A percentile compares a stretch with the other conserved stretches of the same genome.
Conservation (phyloP, 768 basidiomycete species). For the Albatrellus ellisii region DNA sequence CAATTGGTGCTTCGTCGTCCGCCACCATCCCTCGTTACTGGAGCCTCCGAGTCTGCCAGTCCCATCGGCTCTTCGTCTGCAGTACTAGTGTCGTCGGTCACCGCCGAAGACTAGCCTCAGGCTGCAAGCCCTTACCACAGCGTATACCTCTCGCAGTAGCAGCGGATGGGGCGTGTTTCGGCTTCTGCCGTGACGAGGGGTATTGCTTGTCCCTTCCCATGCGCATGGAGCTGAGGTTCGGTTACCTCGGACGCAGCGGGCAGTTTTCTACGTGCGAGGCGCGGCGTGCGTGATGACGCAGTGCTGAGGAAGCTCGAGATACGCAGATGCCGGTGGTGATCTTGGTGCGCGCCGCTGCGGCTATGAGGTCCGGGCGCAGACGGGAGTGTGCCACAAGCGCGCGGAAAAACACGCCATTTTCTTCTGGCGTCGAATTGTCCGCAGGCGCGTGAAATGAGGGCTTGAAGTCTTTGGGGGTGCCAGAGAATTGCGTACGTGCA, state of each 20-base stretch:
- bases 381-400: constrained; percentile 54
- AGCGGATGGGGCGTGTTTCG: too few species aligned
- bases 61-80: too few species aligned
- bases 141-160: too few species aligned
- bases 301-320: constrained; percentile 38
- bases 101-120: too few species aligned
- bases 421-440: constrained; percentile 50
- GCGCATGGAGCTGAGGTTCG: background rate
- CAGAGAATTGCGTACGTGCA: constrained; percentile 6
- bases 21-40: too few species aligned
- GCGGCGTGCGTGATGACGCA: background rate
- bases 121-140: too few species aligned
- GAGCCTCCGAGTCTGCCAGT: too few species aligned
- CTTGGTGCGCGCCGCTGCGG: constrained; percentile 52
- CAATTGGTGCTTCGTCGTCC: too few species aligned
- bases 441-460: constrained; percentile 18
- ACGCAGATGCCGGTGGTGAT: constrained; percentile 53
- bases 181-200: background rate
- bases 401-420: constrained; percentile 63
- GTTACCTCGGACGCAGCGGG: constrained; percentile 9
- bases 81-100: too few species aligned
- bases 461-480: background rate
- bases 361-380: constrained; percentile 66
- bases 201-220: constrained; percentile 5
- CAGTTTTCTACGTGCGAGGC: constrained; percentile 5